A percentile compares a stretch with the other conserved stretches of the same genome.
Conservation (phyloP, 306 rosid genomes). For the Adenanthera pavonina region DNA sequence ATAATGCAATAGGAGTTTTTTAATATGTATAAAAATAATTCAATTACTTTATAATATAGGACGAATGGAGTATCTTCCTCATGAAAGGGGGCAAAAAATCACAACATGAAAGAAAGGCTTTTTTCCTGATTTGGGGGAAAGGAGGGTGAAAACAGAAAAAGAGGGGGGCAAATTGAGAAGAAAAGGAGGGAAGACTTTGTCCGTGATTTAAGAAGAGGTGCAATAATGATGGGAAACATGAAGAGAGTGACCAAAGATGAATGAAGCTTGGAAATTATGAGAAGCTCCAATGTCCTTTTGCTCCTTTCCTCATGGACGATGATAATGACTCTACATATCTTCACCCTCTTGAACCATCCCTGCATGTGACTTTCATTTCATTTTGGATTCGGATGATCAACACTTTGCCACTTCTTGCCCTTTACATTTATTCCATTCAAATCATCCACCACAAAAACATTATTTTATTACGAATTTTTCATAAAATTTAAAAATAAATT, state of each 20-base stretch:
- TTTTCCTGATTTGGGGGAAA: background rate
- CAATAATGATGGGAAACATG: constrained; percentile 40
- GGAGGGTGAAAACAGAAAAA: too few species aligned
- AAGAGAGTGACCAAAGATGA: constrained; percentile 32
- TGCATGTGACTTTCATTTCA: constrained; percentile 58
- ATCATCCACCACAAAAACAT: background rate
- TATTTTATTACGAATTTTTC: too few species aligned
- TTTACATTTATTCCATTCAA: background rate
- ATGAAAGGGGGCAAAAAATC: too few species aligned
- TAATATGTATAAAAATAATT: too few species aligned
- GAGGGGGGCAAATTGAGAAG: constrained; percentile 32
- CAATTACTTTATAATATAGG: too few species aligned
- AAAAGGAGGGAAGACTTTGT: constrained; percentile 44
- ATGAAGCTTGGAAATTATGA: background rate
- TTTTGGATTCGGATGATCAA: constrained; percentile 40
- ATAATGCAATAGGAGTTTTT: too few species aligned
- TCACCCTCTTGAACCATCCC: constrained; percentile 33
- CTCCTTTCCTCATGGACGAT: constrained; percentile 47
- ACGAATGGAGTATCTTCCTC: too few species aligned
- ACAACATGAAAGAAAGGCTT: background rate
- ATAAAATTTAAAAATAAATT: too few species aligned
- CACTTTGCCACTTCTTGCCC: constrained; percentile 41
- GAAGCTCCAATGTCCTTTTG: background rate
- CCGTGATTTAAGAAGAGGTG: constrained; percentile 61
- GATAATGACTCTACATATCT: constrained; percentile 1